These are phyloP conservation scores for Allium fistulosum DNA, from an alignment of 106 monocot species.

Conservation along the genomic window DNA sequence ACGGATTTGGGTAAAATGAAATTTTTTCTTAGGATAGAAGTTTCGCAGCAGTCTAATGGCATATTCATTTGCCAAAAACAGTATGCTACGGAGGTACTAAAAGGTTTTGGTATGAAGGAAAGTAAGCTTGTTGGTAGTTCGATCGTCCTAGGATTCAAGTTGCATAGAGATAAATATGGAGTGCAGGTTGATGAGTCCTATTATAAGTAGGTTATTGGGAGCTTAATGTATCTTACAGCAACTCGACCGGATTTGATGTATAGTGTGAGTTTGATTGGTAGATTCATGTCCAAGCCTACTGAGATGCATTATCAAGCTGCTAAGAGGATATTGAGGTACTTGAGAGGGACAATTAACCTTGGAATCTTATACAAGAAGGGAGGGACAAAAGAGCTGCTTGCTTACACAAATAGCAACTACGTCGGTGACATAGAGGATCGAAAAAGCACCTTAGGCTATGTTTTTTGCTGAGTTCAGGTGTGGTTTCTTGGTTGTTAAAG, in stretches of 20 bases:
- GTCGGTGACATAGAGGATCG: background rate
- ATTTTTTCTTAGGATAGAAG: background rate
- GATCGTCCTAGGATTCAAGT: background rate
- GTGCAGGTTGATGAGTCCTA: background rate
- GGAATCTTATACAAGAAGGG: too few species aligned
- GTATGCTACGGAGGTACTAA: background rate
- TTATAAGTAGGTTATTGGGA: background rate
- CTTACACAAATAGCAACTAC: background rate
- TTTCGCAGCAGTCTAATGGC: background rate
- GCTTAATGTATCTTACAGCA: too few species aligned
- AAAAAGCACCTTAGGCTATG: background rate
- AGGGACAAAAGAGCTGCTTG: background rate
- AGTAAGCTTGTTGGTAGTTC: background rate
- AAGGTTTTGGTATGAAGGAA: background rate
- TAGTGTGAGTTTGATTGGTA: too few species aligned
- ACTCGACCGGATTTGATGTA: too few species aligned
- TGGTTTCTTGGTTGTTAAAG: background rate
- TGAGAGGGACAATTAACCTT: too few species aligned
- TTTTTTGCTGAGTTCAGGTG: background rate
- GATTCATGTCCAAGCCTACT: too few species aligned
- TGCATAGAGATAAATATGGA: background rate
- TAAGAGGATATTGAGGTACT: too few species aligned
- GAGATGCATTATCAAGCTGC: too few species aligned
- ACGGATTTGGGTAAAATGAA: background rate
- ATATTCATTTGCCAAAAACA: background rate